Evolutionary conservation across 2,329 filamentous ascomycete genomes (phyloP), one percentile per base, ranked within the genome.

Genomic region (Paracoccidioides lutzii): DNA sequence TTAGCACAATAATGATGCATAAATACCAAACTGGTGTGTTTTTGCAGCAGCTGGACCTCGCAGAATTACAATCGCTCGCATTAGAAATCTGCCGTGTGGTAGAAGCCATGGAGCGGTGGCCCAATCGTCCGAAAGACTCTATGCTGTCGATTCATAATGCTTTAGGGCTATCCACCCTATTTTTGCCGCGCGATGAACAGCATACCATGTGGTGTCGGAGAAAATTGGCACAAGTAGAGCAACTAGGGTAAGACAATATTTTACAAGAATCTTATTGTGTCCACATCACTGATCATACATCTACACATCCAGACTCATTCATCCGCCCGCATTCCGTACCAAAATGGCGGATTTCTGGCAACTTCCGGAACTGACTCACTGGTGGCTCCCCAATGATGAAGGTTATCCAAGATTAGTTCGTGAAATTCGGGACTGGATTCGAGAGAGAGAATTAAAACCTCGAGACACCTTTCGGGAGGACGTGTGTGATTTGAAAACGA

Each of bases 311-410:
- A 96, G 91, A 42, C 95, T 94, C 67, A 86, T 95, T 30, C 90
- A 88, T 62, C 85, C 90, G 1, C 75, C 81, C 35, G 81, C 81
- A 10, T 83, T 91, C 63, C 85, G 91, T 57, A 76, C 74, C 37
- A 84, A 84, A 61, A 85, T 97, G 79, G 82, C 87, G 37, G 79
- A 86, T 49, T 69, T 88, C 30, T 95, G 93, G 77, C 76, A 80
- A 58, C 80, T 88, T 45, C 78, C 81, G 12, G 82, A 84, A 22
- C 82, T 90, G 54, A 81, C 81, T 46, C 78, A 84, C 56, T 96
- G 90, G 88, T 98, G 93, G 93, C 79, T 96, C 2, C 88, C 90
- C n/a, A 40, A 46, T 2, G 80, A 93, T 67, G 86, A 91, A 72
- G 82, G 81, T 1, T 87, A 87, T 63, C 84, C 81, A 9, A 80